Percentiles rank a stretch among this genome's conserved stretches.
Evolutionary conservation across 2,329 filamentous ascomycete species (phyloP).

Genomic region (Exophiala aquamarina): DNA sequence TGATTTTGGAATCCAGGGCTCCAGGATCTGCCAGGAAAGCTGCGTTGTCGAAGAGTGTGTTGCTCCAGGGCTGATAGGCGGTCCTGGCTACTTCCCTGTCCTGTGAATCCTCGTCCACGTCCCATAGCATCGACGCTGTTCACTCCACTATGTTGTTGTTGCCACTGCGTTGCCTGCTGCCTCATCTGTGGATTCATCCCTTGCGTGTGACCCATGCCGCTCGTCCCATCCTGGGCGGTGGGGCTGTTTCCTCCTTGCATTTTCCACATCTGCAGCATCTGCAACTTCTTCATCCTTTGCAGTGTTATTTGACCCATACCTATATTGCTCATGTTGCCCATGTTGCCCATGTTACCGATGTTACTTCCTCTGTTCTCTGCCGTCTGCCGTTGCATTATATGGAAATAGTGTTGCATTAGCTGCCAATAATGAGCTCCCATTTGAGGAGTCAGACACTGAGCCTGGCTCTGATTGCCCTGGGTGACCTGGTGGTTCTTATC

Average conservation of each 20-base stretch:
- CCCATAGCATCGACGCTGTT: constrained; percentile 33
- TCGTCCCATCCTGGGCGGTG: constrained; percentile 29
- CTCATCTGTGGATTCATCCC: constrained; percentile 40
- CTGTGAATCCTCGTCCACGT: constrained; percentile 29
- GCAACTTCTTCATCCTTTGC: constrained; percentile 57
- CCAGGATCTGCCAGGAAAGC: constrained; percentile 16
- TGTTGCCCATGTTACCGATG: constrained; percentile 68
- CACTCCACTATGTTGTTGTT: constrained; percentile 38
- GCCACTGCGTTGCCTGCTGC: constrained; percentile 59
- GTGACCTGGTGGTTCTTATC: constrained; percentile 48
- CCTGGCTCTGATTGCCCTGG: constrained; percentile 39
- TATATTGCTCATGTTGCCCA: constrained; percentile 55
- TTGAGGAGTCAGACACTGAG: constrained; percentile 66
- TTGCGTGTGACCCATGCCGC: constrained; percentile 21
- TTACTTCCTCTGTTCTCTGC: constrained; percentile 54
- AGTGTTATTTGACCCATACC: constrained; percentile 42
- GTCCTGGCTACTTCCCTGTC: constrained; percentile 48
- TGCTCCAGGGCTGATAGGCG: constrained; percentile 68
- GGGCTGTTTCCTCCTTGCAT: constrained; percentile 38
- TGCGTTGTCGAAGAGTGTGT: constrained; percentile 50
- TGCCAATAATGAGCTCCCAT: constrained; percentile 99
- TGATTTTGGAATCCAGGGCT: constrained; percentile 30
- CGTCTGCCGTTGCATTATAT: constrained; percentile 92
- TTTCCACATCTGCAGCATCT: constrained; percentile 64
- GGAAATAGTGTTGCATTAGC: constrained; percentile 96